These are phyloP conservation scores for Sutorius australiensis DNA, from an alignment of 768 basidiomycete genomes.

Conservation along the genomic window DNA sequence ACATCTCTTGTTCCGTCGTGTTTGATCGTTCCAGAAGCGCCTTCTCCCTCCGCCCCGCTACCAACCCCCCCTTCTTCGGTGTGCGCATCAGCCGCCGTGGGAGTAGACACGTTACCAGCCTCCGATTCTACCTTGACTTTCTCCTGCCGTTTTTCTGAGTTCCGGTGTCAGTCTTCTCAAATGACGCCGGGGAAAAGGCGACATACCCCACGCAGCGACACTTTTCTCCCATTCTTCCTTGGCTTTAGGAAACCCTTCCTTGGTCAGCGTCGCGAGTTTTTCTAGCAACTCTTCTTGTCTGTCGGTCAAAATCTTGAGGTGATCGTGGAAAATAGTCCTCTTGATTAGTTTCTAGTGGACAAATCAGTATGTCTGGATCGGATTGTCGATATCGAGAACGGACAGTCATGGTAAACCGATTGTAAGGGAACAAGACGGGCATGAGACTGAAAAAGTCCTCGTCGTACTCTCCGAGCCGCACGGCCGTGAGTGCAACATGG, in stretches of 20 bases:
- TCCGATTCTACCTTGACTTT: slow-evolving; percentile 40
- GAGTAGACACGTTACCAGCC: slow-evolving; percentile 31
- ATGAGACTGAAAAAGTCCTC: slow-evolving; percentile 89
- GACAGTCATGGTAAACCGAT: slow-evolving; percentile 90
- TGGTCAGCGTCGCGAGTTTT: slow-evolving; percentile 58
- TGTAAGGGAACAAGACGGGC: slow-evolving; percentile 88
- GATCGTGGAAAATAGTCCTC: slow-evolving; percentile 77
- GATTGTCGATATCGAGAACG: slow-evolving; percentile 23
- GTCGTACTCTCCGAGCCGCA: slow-evolving; percentile 83
- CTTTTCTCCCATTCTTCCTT: slow-evolving; percentile 75
- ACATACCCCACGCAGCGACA: slow-evolving; percentile 64
- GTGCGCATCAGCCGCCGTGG: slow-evolving; percentile 20
- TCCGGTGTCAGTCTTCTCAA: not conserved
- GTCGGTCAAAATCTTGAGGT: slow-evolving; percentile 59
- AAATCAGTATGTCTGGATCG: slow-evolving; percentile 6
- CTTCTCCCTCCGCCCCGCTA: slow-evolving; percentile 27
- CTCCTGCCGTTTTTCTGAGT: slow-evolving; percentile 53
- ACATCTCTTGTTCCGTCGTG: slow-evolving; percentile 35
- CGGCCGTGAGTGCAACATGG: slow-evolving; percentile 71
- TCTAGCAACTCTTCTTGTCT: slow-evolving; percentile 66
- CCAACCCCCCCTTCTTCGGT: slow-evolving; percentile 32
- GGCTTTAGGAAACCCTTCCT: slow-evolving; percentile 63
- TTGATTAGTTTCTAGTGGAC: slow-evolving; percentile 81
- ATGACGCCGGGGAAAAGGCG: not conserved
- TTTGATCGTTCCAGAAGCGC: slow-evolving; percentile 16